Evolutionary conservation across 257 asterid species (phyloP).

Genomic region (Jacaranda copaia): DNA sequence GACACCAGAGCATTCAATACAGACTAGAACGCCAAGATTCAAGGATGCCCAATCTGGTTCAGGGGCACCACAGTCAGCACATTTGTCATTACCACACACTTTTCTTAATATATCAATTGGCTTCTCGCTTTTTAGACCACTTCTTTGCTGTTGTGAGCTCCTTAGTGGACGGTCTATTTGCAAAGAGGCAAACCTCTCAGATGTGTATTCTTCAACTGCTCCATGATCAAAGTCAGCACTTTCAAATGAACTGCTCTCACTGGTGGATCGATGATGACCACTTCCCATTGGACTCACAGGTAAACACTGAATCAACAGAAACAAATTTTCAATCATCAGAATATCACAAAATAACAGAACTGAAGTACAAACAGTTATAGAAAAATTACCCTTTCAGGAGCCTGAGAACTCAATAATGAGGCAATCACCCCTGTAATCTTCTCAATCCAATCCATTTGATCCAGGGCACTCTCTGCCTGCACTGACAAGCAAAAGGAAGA

Average conservation of each 20-base stretch:
- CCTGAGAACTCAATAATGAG: slow-evolving; percentile 94
- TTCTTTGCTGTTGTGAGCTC: slow-evolving; percentile 71
- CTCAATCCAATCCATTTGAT: slow-evolving; percentile 99
- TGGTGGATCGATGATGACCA: slow-evolving; percentile 91
- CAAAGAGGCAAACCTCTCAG: slow-evolving; percentile 70
- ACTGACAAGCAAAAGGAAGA: slow-evolving; percentile 46
- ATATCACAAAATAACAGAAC: slow-evolving; percentile 9
- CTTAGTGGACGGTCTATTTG: slow-evolving; percentile 76
- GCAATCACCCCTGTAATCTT: slow-evolving; percentile 99
- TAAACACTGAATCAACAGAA: slow-evolving; percentile 63
- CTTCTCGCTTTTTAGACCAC: slow-evolving; percentile 73
- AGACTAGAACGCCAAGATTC: slow-evolving; percentile 94
- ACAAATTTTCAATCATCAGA: slow-evolving; percentile 21
- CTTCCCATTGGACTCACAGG: slow-evolving; percentile 89
- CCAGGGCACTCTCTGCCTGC: slow-evolving; percentile 99
- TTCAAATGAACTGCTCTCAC: slow-evolving; percentile 97
- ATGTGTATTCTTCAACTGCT: slow-evolving; percentile 80
- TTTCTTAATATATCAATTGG: slow-evolving; percentile 83
- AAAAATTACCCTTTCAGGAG: slow-evolving; percentile 88
- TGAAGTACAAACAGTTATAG: not conserved
- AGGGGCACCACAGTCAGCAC: slow-evolving; percentile 96
- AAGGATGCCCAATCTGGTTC: slow-evolving; percentile 99
- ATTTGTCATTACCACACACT: slow-evolving; percentile 90
- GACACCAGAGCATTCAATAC: slow-evolving; percentile 99
- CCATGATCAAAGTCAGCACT: slow-evolving; percentile 91